Percentiles rank a stretch among this genome's conserved stretches.
Conservation (phyloP, 192 early-diverging fungal genomes). For the Linnemannia exigua region DNA sequence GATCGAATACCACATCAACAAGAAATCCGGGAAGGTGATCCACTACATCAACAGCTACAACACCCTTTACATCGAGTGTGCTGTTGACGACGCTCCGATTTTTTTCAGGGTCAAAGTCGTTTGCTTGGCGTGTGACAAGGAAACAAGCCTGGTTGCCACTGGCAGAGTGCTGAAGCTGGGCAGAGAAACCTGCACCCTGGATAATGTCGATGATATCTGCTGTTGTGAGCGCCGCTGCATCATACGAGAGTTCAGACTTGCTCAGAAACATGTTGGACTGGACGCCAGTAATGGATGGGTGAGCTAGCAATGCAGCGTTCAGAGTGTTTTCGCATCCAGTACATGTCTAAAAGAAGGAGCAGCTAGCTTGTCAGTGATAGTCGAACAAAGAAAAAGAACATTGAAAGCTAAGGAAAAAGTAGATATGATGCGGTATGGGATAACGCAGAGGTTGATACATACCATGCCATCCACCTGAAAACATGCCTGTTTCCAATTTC, state of each 20-base stretch:
- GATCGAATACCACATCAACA: slow-evolving; percentile 6
- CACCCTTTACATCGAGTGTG: neutral
- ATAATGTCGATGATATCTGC: slow-evolving; percentile 3
- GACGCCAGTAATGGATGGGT: neutral
- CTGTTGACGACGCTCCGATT: neutral
- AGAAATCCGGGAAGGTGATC: neutral
- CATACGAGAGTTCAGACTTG: neutral
- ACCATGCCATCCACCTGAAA: slow-evolving; percentile 15
- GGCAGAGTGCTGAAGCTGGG: slow-evolving; percentile 1
- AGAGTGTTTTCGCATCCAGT: slow-evolving; percentile 20
- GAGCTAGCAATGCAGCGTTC: slow-evolving; percentile 1
- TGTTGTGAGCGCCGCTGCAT: neutral
- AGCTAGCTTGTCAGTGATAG: neutral
- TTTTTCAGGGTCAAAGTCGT: neutral
- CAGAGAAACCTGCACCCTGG: neutral
- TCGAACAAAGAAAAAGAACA: neutral
- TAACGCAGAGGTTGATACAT: neutral
- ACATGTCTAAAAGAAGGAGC: slow-evolving; percentile 1
- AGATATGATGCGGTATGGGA: neutral
- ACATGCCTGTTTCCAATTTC: slow-evolving; percentile 3
- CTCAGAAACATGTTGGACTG: slow-evolving; percentile 15
- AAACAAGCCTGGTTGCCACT: slow-evolving; percentile 11
- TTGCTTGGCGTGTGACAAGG: neutral
- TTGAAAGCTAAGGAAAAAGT: neutral
- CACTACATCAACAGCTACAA: neutral